Conservation (phyloP, 2,329 filamentous ascomycete species). For the Madurella mycetomatis region DNA sequence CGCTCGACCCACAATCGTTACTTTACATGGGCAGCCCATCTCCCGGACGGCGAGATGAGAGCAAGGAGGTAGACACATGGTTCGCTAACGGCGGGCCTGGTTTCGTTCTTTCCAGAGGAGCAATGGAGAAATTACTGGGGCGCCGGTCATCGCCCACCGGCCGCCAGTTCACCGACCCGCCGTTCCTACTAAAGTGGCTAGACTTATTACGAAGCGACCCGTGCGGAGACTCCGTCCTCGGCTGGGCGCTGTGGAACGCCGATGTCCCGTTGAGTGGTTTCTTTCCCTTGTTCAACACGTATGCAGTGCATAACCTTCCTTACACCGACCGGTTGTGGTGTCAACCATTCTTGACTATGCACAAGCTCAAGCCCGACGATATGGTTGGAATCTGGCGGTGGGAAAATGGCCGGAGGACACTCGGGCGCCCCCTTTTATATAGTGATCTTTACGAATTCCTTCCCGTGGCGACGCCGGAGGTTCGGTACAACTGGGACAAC, state of each 20-base stretch:
- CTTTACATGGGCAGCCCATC: constrained; percentile 48
- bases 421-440: constrained; percentile 35
- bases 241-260: constrained; percentile 42
- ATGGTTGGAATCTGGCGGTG: constrained; percentile 48
- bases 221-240: constrained; percentile 50
- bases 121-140: constrained; percentile 38
- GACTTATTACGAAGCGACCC: constrained; percentile 43
- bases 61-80: constrained; percentile 34
- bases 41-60: constrained; percentile 33
- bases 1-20: constrained; percentile 40
- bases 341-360: constrained; percentile 46
- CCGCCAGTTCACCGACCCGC: constrained; percentile 37
- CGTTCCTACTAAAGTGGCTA: constrained; percentile 38
- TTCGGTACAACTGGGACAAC: constrained; percentile 20
- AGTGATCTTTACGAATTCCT: constrained; percentile 36
- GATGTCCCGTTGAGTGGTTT: constrained; percentile 43
- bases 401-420: constrained; percentile 33
- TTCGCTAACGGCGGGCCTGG: constrained; percentile 49
- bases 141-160: constrained; percentile 28
- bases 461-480: constrained; percentile 28
- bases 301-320: constrained; percentile 46
- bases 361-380: constrained; percentile 44
- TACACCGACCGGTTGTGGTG: constrained; percentile 47
- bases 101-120: constrained; percentile 42
- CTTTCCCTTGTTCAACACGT: constrained; percentile 48